phyloP scores from a whole-genome alignment of 129 eudicot species.

The Pittosporum tobira region DNA sequence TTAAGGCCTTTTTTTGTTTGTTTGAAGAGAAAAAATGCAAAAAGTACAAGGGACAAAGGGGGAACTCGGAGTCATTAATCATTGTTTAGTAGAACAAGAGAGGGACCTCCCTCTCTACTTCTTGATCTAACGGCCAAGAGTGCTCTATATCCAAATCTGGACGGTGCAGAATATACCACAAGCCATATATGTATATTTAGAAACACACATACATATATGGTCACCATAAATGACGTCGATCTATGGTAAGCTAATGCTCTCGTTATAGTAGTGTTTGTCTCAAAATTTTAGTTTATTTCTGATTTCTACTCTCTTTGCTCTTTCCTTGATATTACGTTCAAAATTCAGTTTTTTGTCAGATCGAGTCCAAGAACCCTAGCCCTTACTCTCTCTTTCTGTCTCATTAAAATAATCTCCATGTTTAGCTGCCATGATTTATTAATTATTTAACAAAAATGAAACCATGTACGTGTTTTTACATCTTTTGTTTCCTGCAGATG shows the following conservation, averaged over 20 bases:
- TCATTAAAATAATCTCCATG: conserved; percentile 16
- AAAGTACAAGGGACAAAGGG: conserved; percentile 36
- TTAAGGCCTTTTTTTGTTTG: neutral
- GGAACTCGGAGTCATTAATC: conserved; percentile 36
- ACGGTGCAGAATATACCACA: conserved; percentile 24
- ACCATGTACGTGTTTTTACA: too few relatives aligned
- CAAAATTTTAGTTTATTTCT: too few relatives aligned
- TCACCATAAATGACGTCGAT: too few relatives aligned
- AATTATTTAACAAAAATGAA: neutral
- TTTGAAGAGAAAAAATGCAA: neutral
- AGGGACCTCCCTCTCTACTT: neutral
- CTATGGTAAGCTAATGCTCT: too few relatives aligned
- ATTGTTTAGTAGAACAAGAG: conserved; percentile 11
- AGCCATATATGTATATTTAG: too few relatives aligned
- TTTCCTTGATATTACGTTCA: too few relatives aligned
- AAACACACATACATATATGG: too few relatives aligned
- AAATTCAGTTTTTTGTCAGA: too few relatives aligned
- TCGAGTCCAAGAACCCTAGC: conserved; percentile 24
- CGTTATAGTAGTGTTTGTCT: too few relatives aligned
- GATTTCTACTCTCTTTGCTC: too few relatives aligned
- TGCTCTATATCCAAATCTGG: conserved; percentile 9
- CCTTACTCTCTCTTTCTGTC: conserved; percentile 3
- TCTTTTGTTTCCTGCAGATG: conserved; percentile 19
- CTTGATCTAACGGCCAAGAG: conserved; percentile 28
- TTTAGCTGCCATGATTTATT: neutral